Evolutionary conservation across 345 rosid species (phyloP), one percentile per base, ranked within the genome.

Genomic region (Iberis pinnata): DNA sequence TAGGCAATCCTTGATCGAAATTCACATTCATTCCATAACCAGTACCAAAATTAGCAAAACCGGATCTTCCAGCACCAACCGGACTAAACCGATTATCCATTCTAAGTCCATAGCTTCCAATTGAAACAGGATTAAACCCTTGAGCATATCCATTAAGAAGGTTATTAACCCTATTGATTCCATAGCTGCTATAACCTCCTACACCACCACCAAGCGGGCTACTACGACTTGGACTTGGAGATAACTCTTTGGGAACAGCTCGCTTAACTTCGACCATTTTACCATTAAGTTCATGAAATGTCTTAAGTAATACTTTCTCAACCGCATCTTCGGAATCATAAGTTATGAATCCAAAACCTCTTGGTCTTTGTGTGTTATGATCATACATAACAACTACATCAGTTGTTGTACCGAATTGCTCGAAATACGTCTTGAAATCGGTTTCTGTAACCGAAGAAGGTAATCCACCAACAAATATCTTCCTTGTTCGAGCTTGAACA

Each of bases 301-400:
- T 43, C 47, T 43, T 43, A 13, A 18, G 47, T 26, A 43, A 19
- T 19, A 43, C 47, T 43, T 43, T 43, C 20, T 43, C 47, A 22
- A 43, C 47, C n/a, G 47, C 47, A 0, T 43, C 47, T 14, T 43
- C 47, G 6, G 47, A 43, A 6, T 43, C 47, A 12, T 18, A 43
- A 43, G 47, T 43, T 43, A 43, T 19, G 4, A 43, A 43, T 12
- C 47, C 47, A 12, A 43, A 43, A 12, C 47, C 47, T 43, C 47
- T 43, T 18, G 47, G 47, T 26, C 47, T 43, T 11, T 43, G 26
- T 43, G 47, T 43, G 26, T 43, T 43, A 5, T 43, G 47, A 11
- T 43, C 47, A 43, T 43, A 43, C 47, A 43, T 43, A 43, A 43
- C 47, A 43, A 43, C 47, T 1, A 43, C 47, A 43, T 43, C 47